Evolutionary conservation across 2,329 filamentous ascomycete species (phyloP), one percentile per base, ranked within the genome.

Genomic region (Cladorrhinum sp.): DNA sequence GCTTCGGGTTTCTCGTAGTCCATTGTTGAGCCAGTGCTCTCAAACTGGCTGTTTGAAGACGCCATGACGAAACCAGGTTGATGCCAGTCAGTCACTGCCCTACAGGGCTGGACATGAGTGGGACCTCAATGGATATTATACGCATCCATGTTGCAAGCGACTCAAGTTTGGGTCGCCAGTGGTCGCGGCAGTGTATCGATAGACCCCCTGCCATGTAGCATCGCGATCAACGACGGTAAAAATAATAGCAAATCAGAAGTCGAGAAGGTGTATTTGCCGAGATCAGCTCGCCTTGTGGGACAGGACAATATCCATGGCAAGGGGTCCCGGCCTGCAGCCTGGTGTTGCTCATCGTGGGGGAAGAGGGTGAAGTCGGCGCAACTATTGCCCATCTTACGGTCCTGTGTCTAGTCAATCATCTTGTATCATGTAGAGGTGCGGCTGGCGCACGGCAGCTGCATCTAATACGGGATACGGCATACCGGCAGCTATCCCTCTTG

Each of bases 1-100:
- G 64, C 64, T 33, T 66, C 64, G 36, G 62, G 64, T 21, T 66
- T 66, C 28, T 66, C 64, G 53, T 66, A 66, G 28, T 66, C 64
- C 62, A 62, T 62, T 16, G 16, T 55, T 7, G 53, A 36, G n/a
- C 24, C 24, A 3, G 14, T 9, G 23, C 30, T 36, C 28, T 39
- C 39, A 55, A 20, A 16, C 16, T 28, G 20, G 5, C 8, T 1
- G 16, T n/a, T n/a, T n/a, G 16, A 39, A 36, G 24, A 21, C 16
- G 16, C 12, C 23, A 56, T 33, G 10, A n/a, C 23, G 42, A 51
- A 20, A 42, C 14, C 21, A 52, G 55, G 3, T 26, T 16, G 20
- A 24, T 28, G 6, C 20, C 2, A 24, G 2, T 14, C n/a, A 28
- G n/a, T 33, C 18, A 50, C 2, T 8, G 33, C 51, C 51, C 33